These are phyloP conservation scores for Colletotrichum sp. DNA, from an alignment of 2,329 filamentous ascomycete genomes.

Conservation along the genomic window DNA sequence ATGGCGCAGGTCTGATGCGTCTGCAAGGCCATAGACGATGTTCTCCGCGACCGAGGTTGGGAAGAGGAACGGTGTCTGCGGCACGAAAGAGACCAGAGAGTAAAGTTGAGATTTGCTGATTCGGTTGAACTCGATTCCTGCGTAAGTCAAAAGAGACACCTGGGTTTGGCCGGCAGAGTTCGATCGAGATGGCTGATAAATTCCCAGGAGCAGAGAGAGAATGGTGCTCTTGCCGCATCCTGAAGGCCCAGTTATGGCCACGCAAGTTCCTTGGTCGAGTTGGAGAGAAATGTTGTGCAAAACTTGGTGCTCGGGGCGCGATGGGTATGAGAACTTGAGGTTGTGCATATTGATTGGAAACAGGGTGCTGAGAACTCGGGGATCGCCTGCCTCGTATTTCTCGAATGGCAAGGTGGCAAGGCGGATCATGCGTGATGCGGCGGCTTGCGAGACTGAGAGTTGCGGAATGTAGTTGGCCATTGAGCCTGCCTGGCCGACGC, in stretches of 20 bases:
- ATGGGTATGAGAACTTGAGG: slow-evolving; percentile 76
- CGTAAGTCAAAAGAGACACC: slow-evolving; percentile 58
- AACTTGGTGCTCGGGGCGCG: slow-evolving; percentile 45
- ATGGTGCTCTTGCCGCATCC: slow-evolving; percentile 94
- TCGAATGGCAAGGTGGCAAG: slow-evolving; percentile 65
- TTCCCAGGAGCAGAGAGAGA: slow-evolving; percentile 72
- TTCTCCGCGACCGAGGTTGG: slow-evolving; percentile 79
- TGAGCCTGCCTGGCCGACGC: slow-evolving; percentile 73
- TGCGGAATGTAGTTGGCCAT: slow-evolving; percentile 81
- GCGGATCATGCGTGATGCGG: slow-evolving; percentile 74
- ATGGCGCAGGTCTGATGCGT: slow-evolving; percentile 55
- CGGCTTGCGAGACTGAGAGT: slow-evolving; percentile 74
- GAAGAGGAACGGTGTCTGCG: slow-evolving; percentile 78
- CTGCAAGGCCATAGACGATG: slow-evolving; percentile 77
- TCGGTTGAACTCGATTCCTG: slow-evolving; percentile 57
- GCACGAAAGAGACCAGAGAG: slow-evolving; percentile 68
- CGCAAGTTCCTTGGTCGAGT: slow-evolving; percentile 67
- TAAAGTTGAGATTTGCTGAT: slow-evolving; percentile 68
- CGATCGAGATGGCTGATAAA: slow-evolving; percentile 58
- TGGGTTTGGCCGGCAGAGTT: not conserved
- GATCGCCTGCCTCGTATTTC: not conserved
- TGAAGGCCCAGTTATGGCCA: slow-evolving; percentile 82
- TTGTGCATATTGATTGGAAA: slow-evolving; percentile 58
- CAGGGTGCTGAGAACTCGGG: slow-evolving; percentile 29
- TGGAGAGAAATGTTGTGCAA: slow-evolving; percentile 44